Conservation (phyloP, 768 basidiomycete genomes). For the Leccinum obscurum region DNA sequence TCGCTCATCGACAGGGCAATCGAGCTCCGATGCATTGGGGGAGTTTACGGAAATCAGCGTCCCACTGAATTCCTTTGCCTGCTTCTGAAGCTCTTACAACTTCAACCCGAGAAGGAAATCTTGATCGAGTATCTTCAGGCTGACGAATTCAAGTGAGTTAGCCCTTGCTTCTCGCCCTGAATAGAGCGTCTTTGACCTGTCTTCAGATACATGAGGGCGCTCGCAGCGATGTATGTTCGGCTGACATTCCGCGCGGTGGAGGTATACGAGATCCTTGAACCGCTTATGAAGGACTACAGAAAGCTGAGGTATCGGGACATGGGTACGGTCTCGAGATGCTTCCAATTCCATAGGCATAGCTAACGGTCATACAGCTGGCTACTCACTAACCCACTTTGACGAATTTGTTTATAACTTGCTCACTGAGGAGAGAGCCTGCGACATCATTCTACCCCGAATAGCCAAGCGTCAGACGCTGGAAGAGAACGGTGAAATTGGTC, state of each 20-base stretch:
- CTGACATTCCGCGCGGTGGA: conserved; percentile 92
- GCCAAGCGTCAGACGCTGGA: conserved; percentile 84
- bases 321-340: conserved; percentile 49
- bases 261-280: conserved; percentile 92
- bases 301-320: conserved; percentile 82
- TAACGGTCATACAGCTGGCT: conserved; percentile 63
- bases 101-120: conserved; percentile 98
- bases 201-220: conserved; percentile 84
- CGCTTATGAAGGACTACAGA: conserved; percentile 89
- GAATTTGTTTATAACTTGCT: conserved; percentile 87
- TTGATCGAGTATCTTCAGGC: conserved; percentile 91
- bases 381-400: conserved; percentile 84
- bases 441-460: conserved; percentile 91
- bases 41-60: conserved; percentile 92
- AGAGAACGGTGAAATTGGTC: conserved; percentile 87
- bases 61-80: conserved; percentile 95
- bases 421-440: conserved; percentile 90
- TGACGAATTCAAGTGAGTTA: conserved; percentile 96
- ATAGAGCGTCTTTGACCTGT: not conserved
- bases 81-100: conserved; percentile 90
- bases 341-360: not conserved
- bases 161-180: not conserved
- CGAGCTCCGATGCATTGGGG: conserved; percentile 78
- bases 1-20: conserved; percentile 92
- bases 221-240: conserved; percentile 92